Evolutionary conservation across 352 stramenopile genomes (phyloP).

Genomic region (Phytophthora fragariaefolia): DNA sequence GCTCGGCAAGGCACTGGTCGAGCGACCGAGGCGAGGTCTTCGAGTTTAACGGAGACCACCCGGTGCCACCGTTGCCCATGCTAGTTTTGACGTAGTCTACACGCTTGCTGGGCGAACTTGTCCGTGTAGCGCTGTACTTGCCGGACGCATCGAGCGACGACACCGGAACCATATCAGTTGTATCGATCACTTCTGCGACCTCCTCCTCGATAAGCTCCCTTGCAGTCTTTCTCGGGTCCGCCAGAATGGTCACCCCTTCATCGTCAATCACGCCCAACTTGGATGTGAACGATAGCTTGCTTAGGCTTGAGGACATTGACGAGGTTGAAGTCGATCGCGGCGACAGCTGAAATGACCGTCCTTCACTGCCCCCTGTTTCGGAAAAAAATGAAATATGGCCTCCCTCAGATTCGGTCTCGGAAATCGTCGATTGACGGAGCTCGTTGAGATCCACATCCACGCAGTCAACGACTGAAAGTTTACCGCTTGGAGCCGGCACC

Average conservation of each 20-base stretch:
- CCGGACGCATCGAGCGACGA: constrained; percentile 13
- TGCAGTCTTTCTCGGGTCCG: constrained; percentile 29
- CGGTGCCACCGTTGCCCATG: constrained; percentile 12
- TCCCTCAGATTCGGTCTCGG: constrained; percentile 59
- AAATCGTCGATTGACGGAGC: constrained; percentile 39
- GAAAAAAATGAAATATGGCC: constrained; percentile 47
- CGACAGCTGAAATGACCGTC: constrained; percentile 30
- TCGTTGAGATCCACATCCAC: constrained; percentile 21
- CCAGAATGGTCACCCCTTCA: constrained; percentile 27
- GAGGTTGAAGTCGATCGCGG: constrained; percentile 22
- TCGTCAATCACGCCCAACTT: constrained; percentile 51
- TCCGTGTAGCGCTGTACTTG: constrained; percentile 2
- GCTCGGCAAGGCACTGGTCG: constrained; percentile 48
- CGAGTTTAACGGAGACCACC: constrained; percentile 29
- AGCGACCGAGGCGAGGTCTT: constrained; percentile 41
- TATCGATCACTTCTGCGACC: constrained; percentile 55
- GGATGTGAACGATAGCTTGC: constrained; percentile 46
- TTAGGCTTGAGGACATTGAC: constrained; percentile 32
- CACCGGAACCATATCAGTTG: constrained; percentile 51
- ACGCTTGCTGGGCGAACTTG: constrained; percentile 12
- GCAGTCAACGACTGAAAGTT: constrained; percentile 36
- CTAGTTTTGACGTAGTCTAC: constrained; percentile 16
- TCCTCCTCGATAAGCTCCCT: constrained; percentile 34
- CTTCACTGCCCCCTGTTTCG: constrained; percentile 38
- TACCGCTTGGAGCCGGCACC: constrained; percentile 29